Evolutionary conservation across 129 eudicot species (phyloP), one percentile per base, ranked within the genome.

Genomic region (Dittrichia graveolens): DNA sequence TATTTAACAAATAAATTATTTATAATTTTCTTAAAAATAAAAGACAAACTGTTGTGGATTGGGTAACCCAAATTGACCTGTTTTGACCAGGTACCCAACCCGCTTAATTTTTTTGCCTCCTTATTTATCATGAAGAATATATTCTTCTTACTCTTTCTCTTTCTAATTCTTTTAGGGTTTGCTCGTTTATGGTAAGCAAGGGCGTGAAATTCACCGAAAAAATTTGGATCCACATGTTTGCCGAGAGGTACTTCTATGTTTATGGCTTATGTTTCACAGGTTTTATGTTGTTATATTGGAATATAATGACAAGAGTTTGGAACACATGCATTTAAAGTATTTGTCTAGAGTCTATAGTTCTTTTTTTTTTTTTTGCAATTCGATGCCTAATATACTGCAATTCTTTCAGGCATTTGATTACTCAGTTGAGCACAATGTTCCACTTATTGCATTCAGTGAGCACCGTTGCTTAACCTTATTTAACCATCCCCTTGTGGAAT

Each of bases 121-220:
- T 11, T 47, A 68, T 39, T 34, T 65, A 38, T 58, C 11, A 53
- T 49, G 7, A n/a, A 11, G 31, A 24, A 55, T 42, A 24, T 47
- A 10, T 43, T 42, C 4, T 61, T 74, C 70, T 60, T 56, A 62
- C 5, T 62, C 6, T 55, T 45, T 40, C 11, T 56, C 60, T 55
- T 83, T 53, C 9, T 47, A 59, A 69, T 34, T 41, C 43, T 81
- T 77, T 61, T 77, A 94, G 98, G 98, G 98, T 60, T 84, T 94
- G 85, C 92, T 94, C 72, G 98, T 94, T 46, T 90, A 94, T 84
- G 98, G 98, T 45, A 84, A 69, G 74, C 86, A 90, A 81, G 98
- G 98, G 8, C 90, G 74, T 59, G 98, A 94, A 81, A 90, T 94
- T 59, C 90, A 74, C 73, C 75, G 89, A 83, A 87, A 77, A 53